These are phyloP conservation scores for Aspergillus cejpii DNA, from an alignment of 2,329 filamentous ascomycete genomes.

Conservation along the genomic window DNA sequence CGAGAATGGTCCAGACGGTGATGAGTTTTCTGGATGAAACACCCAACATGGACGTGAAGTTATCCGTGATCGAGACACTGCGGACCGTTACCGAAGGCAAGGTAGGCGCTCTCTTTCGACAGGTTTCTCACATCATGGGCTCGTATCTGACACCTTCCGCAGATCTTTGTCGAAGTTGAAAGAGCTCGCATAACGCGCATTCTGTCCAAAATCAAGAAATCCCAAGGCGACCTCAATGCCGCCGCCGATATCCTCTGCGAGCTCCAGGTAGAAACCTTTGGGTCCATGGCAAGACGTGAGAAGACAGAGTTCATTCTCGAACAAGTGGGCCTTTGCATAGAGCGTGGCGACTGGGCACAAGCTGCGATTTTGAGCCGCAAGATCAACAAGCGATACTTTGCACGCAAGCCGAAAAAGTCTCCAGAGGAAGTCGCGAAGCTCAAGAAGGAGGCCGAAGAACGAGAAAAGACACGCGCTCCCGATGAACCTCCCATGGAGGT, in stretches of 20 bases:
- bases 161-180: slow-evolving; percentile 99
- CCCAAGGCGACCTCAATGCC: slow-evolving; percentile 82
- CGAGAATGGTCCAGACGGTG: slow-evolving; percentile 96
- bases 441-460: slow-evolving; percentile 71
- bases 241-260: slow-evolving; percentile 93
- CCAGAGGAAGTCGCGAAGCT: slow-evolving; percentile 85
- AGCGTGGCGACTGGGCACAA: slow-evolving; percentile 93
- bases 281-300: slow-evolving; percentile 92
- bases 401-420: slow-evolving; percentile 84
- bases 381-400: slow-evolving; percentile 90
- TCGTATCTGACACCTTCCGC: slow-evolving; percentile 10
- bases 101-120: slow-evolving; percentile 40
- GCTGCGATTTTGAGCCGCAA: slow-evolving; percentile 89
- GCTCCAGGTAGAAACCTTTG: slow-evolving; percentile 97
- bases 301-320: slow-evolving; percentile 99
- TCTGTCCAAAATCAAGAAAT: slow-evolving; percentile 94
- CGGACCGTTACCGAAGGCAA: slow-evolving; percentile 97
- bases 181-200: slow-evolving; percentile 91
- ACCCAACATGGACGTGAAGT: slow-evolving; percentile 76
- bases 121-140: background rate
- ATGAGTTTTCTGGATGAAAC: slow-evolving; percentile 87
- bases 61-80: slow-evolving; percentile 88
- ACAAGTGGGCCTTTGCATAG: slow-evolving; percentile 89
- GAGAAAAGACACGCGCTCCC: slow-evolving; percentile 67
- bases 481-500: slow-evolving; percentile 69